These are phyloP conservation scores for Geranomyces michiganensis DNA, from an alignment of 192 early-diverging fungal species.

Conservation along the genomic window DNA sequence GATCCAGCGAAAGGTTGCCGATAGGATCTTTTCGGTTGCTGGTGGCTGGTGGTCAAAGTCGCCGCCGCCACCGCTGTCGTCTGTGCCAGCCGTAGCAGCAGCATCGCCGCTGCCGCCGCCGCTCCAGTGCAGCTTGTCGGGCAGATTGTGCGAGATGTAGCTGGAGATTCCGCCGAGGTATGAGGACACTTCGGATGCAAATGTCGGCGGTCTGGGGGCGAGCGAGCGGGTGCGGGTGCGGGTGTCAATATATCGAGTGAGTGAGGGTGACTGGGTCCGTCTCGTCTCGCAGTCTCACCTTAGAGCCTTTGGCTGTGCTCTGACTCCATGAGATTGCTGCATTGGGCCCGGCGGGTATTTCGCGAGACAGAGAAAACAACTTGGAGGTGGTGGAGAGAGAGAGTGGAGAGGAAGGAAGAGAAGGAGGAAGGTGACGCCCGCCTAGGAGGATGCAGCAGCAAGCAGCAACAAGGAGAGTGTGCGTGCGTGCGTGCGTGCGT, in stretches of 20 bases:
- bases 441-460: too few species aligned
- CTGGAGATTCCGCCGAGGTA: slow-evolving; percentile 64
- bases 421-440: too few species aligned
- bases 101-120: too few species aligned
- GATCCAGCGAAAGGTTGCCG: slow-evolving; percentile 26
- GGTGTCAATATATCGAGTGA: not conserved
- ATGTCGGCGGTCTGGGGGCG: slow-evolving; percentile 47
- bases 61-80: not conserved
- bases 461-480: too few species aligned
- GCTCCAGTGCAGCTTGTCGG: slow-evolving; percentile 28
- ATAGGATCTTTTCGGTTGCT: slow-evolving; percentile 11
- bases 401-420: too few species aligned
- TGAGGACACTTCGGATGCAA: slow-evolving; percentile 62
- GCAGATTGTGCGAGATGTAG: slow-evolving; percentile 66
- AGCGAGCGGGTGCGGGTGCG: not conserved
- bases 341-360: too few species aligned
- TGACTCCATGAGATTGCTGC: slow-evolving; percentile 11
- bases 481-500: too few species aligned
- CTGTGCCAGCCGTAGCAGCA: not conserved
- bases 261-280: not conserved
- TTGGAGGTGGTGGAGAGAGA: too few species aligned
- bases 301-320: slow-evolving; percentile 26
- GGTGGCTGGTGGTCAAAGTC: not conserved
- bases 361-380: too few species aligned
- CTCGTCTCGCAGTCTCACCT: not conserved